Evolutionary conservation across 371 early-diverging fungal species (phyloP).

Genomic region (Mucor mucedo): DNA sequence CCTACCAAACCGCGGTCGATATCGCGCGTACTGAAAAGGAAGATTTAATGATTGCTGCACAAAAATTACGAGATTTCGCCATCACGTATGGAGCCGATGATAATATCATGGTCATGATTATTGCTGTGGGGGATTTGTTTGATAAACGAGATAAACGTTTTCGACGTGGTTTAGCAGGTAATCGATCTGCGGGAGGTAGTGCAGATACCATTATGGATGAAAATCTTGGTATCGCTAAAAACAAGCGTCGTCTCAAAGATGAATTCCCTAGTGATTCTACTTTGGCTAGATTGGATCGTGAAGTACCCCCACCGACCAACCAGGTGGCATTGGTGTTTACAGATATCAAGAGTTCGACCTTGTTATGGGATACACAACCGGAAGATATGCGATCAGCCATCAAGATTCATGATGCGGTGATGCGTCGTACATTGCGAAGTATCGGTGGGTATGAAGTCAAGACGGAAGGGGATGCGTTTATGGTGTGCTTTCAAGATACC

Average conservation of each 20-base stretch:
- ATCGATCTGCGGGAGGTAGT: conserved; percentile 27
- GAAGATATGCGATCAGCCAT: conserved; percentile 90
- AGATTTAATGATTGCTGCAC: conserved; percentile 81
- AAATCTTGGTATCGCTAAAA: conserved; percentile 39
- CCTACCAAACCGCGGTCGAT: conserved; percentile 84
- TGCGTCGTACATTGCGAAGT: conserved; percentile 83
- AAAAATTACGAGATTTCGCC: conserved; percentile 87
- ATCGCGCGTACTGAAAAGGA: conserved; percentile 80
- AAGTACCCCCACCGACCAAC: conserved; percentile 88
- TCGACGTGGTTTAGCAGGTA: conserved; percentile 29
- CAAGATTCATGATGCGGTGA: conserved; percentile 85
- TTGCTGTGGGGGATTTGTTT: conserved; percentile 81
- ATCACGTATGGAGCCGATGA: conserved; percentile 83
- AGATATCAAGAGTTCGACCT: conserved; percentile 94
- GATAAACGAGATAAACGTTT: conserved; percentile 48
- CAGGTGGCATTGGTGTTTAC: conserved; percentile 93
- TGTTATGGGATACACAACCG: conserved; percentile 90
- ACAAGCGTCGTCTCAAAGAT: conserved; percentile 50
- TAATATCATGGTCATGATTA: conserved; percentile 84
- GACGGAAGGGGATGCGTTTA: conserved; percentile 97
- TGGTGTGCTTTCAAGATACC: conserved; percentile 92
- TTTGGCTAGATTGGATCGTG: conserved; percentile 71
- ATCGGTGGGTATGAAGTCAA: conserved; percentile 97
- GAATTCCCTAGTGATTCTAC: conserved; percentile 64
- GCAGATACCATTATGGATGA: conserved; percentile 19